These are phyloP conservation scores for Vigna hirtella DNA, from an alignment of 306 rosid species.

Conservation along the genomic window DNA sequence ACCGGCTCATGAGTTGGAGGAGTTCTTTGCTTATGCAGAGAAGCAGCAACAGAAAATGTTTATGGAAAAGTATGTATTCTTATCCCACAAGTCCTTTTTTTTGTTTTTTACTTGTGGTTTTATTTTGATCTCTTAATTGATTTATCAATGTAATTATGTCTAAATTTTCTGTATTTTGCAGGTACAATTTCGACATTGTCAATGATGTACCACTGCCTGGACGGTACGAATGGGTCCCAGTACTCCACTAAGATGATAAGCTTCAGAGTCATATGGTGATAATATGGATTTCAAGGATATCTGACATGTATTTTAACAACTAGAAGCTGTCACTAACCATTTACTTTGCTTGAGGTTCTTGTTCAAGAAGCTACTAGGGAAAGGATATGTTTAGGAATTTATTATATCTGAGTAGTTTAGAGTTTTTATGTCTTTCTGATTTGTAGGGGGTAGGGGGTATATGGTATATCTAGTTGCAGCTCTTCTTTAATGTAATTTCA, in stretches of 20 bases:
- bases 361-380: constrained; percentile 34
- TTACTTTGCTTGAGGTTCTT: constrained; percentile 41
- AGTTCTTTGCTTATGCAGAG: constrained; percentile 84
- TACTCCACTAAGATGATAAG: constrained; percentile 52
- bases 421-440: constrained; percentile 38
- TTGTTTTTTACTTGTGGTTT: background rate
- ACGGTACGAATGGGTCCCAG: constrained; percentile 87
- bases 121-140: background rate
- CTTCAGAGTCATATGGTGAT: background rate
- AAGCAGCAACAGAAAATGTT: constrained; percentile 76
- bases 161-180: constrained; percentile 46
- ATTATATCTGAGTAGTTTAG: constrained; percentile 36
- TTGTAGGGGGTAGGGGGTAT: constrained; percentile 46
- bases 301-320: constrained; percentile 48
- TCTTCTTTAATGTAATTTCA: constrained; percentile 33
- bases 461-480: constrained; percentile 48
- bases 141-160: background rate
- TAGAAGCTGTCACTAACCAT: constrained; percentile 49
- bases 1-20: constrained; percentile 75
- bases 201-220: constrained; percentile 80
- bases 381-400: constrained; percentile 41
- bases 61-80: constrained; percentile 65
- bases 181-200: constrained; percentile 87
- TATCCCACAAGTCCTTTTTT: background rate
- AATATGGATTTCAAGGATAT: constrained; percentile 38